Conservation (phyloP, 805 yeast species). For the Metschnikowia anglica region DNA sequence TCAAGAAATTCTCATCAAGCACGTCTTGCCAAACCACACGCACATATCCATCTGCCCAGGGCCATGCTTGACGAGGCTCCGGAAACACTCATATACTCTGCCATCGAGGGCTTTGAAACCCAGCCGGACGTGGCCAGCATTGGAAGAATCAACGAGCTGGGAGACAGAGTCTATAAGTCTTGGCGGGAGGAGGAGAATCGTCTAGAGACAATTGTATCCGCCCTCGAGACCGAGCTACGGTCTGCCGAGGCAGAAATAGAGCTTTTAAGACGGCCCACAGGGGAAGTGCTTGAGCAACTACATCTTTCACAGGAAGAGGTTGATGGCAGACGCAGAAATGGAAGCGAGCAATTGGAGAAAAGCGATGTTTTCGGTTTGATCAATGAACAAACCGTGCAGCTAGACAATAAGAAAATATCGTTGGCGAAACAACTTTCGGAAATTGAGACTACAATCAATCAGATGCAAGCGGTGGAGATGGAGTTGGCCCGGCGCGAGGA, state of each 20-base stretch:
- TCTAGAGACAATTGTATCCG: conserved; percentile 14
- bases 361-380: conserved; percentile 29
- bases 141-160: conserved; percentile 43
- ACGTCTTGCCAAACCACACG: too few relatives aligned
- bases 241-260: conserved; percentile 20
- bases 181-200: conserved; percentile 28
- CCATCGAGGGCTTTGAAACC: conserved; percentile 50
- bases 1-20: neutral
- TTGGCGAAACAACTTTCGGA: conserved; percentile 54
- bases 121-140: conserved; percentile 50
- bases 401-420: conserved; percentile 48
- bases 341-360: neutral
- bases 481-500: conserved; percentile 39
- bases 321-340: conserved; percentile 10
- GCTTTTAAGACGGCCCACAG: conserved; percentile 24
- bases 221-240: conserved; percentile 19
- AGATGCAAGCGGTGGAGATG: conserved; percentile 32
- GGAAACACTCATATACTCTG: conserved; percentile 38
- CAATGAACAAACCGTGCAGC: conserved; percentile 28
- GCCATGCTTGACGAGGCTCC: conserved; percentile 36
- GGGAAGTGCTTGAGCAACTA: conserved; percentile 23
- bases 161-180: conserved; percentile 28
- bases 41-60: too few relatives aligned
- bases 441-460: conserved; percentile 43
- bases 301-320: conserved; percentile 24